These are phyloP conservation scores for Adansonia madagascariensis DNA, from an alignment of 441 rosid species.

Conservation along the genomic window DNA sequence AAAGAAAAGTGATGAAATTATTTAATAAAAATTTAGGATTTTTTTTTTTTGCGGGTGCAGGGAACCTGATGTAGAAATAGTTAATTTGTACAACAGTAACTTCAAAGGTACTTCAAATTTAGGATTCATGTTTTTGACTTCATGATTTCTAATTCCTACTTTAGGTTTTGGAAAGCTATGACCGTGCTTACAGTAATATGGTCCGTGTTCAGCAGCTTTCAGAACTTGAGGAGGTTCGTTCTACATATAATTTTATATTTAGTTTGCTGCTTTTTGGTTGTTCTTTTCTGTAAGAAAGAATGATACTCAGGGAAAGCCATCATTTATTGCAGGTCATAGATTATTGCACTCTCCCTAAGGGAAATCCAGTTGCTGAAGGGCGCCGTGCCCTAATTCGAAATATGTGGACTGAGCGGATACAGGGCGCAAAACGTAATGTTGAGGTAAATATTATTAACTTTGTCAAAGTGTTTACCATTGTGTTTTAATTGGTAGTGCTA, in stretches of 20 bases:
- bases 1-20: slow-evolving; percentile 1
- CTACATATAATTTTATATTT: slow-evolving; percentile 17
- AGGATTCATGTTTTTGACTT: not conserved
- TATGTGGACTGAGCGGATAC: slow-evolving; percentile 99
- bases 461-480: not conserved
- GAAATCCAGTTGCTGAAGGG: slow-evolving; percentile 81
- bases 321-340: slow-evolving; percentile 77
- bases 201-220: slow-evolving; percentile 98
- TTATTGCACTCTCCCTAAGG: slow-evolving; percentile 88
- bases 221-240: slow-evolving; percentile 93
- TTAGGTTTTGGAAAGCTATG: slow-evolving; percentile 98
- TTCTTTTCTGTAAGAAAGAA: slow-evolving; percentile 22
- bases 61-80: not conserved
- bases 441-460: slow-evolving; percentile 60
- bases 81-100: not conserved
- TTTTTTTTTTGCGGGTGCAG: not conserved
- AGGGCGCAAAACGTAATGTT: slow-evolving; percentile 95
- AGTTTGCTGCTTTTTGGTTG: slow-evolving; percentile 28
- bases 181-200: slow-evolving; percentile 97
- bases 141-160: slow-evolving; percentile 26
- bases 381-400: slow-evolving; percentile 91
- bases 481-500: not conserved
- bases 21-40: not conserved
- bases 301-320: slow-evolving; percentile 3
- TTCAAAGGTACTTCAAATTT: not conserved